Base-by-base conservation (phyloP, 805 yeast genomes). In the Barnettozyma sp. region DNA sequence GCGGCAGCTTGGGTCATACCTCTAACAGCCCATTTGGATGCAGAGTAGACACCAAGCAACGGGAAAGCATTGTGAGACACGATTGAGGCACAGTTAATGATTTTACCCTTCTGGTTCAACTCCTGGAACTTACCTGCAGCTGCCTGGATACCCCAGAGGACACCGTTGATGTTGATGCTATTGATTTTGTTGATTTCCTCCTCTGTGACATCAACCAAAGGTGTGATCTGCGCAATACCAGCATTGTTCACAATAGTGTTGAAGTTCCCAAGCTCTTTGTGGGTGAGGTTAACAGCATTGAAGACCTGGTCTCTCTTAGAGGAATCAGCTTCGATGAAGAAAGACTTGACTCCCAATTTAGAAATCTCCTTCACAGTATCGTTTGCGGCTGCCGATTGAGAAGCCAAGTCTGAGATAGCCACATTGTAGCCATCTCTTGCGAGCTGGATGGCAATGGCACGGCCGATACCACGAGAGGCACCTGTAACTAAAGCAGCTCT, bases 381-480 rank as follows among this genome's bases (percentile, higher is more conserved):
- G 22, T 36, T 21, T 2, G 60, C 61, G 12, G 35, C 38, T 1
- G 34, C 37, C 24, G 39, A 42, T 40, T 57, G 59, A 7, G 16
- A 11, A 10, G 54, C 42, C 22, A 55, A 30, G 39, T 55, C 57
- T 2, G 55, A 48, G 35, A 55, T 48, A 12, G 57, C 58, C 16
- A 55, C 50, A 27, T 51, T 43, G 56, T 84, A 78, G 3, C 94
- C 94, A 44, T 70, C 75, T 35, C 65, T 59, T 12, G 95, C 95
- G 52, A 87, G 68, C 60, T 86, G 94, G 20, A 64, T 52, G 5
- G 94, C 79, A 54, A 72, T 86, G 53, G 84, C 88, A 53, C 78
- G 82, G 30, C 96, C 95, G 50, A 87, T 78, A 8, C 95, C 95
- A 49, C 85, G 92, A 13, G 94, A 80, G 9, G 92, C 87, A 34